Percentiles rank a stretch among this genome's conserved stretches.
Conservation (phyloP, 257 asterid genomes). For the Fraxinus cuspidata region DNA sequence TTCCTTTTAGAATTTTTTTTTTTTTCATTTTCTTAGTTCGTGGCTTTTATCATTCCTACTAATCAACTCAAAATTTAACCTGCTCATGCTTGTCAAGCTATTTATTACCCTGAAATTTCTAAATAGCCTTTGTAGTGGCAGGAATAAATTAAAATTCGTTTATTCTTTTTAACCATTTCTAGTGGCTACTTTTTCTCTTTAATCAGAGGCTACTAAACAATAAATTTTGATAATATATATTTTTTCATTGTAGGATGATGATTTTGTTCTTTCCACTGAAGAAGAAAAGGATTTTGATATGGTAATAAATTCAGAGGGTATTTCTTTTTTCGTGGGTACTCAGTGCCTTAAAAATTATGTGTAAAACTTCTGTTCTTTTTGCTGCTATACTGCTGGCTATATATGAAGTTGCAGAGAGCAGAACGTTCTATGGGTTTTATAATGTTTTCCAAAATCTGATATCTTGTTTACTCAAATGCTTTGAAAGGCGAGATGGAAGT, state of each 20-base stretch:
- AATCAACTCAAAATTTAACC: neutral
- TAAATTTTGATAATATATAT: constrained; percentile 10
- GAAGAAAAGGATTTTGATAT: constrained; percentile 59
- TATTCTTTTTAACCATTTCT: constrained; percentile 13
- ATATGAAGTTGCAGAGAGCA: constrained; percentile 8
- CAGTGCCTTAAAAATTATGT: neutral
- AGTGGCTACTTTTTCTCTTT: constrained; percentile 29
- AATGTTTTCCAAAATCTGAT: neutral
- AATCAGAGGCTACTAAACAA: constrained; percentile 13
- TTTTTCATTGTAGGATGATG: constrained; percentile 72
- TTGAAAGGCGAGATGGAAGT: neutral
- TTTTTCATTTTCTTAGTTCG: neutral
- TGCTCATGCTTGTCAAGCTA: constrained; percentile 8
- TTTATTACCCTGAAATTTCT: constrained; percentile 15
- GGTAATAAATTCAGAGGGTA: constrained; percentile 39
- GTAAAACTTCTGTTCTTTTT: constrained; percentile 11
- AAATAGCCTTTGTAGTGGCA: neutral
- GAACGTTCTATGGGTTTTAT: neutral
- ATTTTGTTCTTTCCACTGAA: constrained; percentile 64
- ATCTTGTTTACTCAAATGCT: neutral
- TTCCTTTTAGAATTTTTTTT: neutral
- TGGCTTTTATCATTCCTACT: neutral
- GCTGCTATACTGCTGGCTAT: neutral
- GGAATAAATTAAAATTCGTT: constrained; percentile 4
- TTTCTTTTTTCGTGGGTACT: constrained; percentile 5